Base-by-base conservation (phyloP, 352 stramenopile genomes). In the Phytopythium helicoides region DNA sequence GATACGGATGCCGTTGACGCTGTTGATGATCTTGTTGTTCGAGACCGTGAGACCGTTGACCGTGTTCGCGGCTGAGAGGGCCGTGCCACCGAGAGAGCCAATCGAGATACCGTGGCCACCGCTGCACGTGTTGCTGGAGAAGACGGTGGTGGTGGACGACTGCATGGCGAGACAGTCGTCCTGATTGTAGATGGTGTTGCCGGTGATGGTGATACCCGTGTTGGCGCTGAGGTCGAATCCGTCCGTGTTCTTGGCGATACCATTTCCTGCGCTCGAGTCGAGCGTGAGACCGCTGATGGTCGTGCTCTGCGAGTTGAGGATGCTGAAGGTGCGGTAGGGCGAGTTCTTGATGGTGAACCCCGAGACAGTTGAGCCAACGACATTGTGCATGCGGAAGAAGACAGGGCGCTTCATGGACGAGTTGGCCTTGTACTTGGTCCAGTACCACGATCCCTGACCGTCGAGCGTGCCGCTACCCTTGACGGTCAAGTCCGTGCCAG, bases 321-420 rank as follows among this genome's bases (percentile, higher is more conserved):
- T 66, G 45, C 63, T 73, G 62, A 71, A 73, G 12, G 68, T 74
- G 42, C 65, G 65, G 42, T 65, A 73, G 8, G 69, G 62, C 39
- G 69, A 68, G 62, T 79, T 72, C 34, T 71, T 73, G 65, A 76
- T 63, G 46, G 57, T 71, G 52, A 73, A 78, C 11, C 63, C 46
- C 39, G 64, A 66, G 22, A 79, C 4, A 16, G 52, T 66, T 1
- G 61, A 69, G 16, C 41, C 53, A 25, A 50, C 12, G 11, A 62
- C 53, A n/a, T 31, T 46, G 38, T 57, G 44, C 40, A 66, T 18
- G 7, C 47, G 47, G 56, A 69, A 69, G 34, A 65, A 69, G n/a
- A 69, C 61, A 1, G 62, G 62, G 25, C 62, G 62, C 28, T 39
- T 51, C 36, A 69, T 58, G 14, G 47, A 59, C 10, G 58, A 62